Conservation (phyloP, 1,139 yeast genomes). For the Candida sanyaensis region DNA sequence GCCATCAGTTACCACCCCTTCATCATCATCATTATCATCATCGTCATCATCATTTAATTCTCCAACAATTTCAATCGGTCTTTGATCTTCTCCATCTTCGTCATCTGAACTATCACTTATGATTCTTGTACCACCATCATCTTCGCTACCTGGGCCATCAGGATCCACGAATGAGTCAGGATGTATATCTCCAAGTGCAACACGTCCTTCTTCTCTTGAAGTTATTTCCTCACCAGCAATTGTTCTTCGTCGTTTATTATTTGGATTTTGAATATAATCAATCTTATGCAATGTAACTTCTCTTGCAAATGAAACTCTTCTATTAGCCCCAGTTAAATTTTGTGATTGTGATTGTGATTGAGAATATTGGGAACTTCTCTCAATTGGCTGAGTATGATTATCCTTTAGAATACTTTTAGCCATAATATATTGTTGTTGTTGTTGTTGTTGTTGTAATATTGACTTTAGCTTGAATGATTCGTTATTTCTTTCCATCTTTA, state of each 20-base stretch:
- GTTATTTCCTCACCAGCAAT: constrained; percentile 18
- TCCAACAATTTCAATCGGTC: neutral
- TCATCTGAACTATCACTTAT: neutral
- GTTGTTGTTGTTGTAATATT: neutral
- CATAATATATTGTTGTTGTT: constrained; percentile 2
- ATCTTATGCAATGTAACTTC: constrained; percentile 74
- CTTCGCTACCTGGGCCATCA: neutral
- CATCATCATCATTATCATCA: constrained; percentile 6
- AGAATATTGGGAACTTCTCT: neutral
- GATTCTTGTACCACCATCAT: neutral
- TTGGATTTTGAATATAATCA: constrained; percentile 41
- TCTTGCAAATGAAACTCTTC: constrained; percentile 76
- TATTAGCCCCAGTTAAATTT: neutral
- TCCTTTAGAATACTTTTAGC: constrained; percentile 31
- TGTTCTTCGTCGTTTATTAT: constrained; percentile 36
- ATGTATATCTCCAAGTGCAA: neutral
- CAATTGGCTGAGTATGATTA: constrained; percentile 10
- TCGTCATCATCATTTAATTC: neutral
- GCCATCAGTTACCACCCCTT: constrained; percentile 1
- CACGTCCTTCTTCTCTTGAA: neutral
- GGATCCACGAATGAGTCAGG: neutral
- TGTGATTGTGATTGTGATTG: neutral
- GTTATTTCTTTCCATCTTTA: too few relatives aligned
- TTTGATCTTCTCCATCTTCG: constrained; percentile 17
- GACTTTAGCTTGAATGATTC: too few relatives aligned